phyloP scores from a whole-genome alignment of 345 rosid species.

The Salix suchowensis region DNA sequence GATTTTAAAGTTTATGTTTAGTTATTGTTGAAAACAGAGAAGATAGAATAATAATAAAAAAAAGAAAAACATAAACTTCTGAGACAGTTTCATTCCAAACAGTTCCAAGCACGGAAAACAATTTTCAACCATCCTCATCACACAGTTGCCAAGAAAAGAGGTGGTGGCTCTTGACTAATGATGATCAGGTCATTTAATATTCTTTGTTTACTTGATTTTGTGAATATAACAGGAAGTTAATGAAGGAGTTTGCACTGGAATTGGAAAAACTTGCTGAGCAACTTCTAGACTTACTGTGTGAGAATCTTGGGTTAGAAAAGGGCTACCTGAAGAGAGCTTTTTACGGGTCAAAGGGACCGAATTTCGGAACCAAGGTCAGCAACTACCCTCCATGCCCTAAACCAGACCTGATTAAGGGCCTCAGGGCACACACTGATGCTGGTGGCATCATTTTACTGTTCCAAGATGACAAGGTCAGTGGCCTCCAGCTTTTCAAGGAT shows the following conservation, averaged over 20 bases:
- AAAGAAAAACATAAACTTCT: too few species aligned
- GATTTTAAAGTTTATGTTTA: too few species aligned
- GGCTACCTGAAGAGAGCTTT: slow-evolving; percentile 72
- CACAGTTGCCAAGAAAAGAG: background rate
- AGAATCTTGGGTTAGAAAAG: slow-evolving; percentile 74
- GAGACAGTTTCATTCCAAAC: too few species aligned
- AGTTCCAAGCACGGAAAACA: too few species aligned
- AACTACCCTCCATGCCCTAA: slow-evolving; percentile 93
- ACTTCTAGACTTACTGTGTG: slow-evolving; percentile 66
- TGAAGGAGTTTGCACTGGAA: slow-evolving; percentile 68
- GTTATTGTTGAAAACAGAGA: too few species aligned
- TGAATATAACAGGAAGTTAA: slow-evolving; percentile 55
- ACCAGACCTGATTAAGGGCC: slow-evolving; percentile 83
- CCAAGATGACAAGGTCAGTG: slow-evolving; percentile 88
- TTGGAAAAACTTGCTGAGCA: slow-evolving; percentile 83
- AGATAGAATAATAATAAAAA: too few species aligned
- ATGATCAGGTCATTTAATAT: background rate
- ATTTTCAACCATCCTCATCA: too few species aligned
- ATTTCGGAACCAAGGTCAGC: slow-evolving; percentile 80
- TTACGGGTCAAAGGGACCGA: slow-evolving; percentile 67
- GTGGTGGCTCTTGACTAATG: background rate
- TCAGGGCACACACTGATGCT: slow-evolving; percentile 94
- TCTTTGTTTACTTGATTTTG: slow-evolving; percentile 12
- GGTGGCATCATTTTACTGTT: slow-evolving; percentile 85
- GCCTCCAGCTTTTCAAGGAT: slow-evolving; percentile 91